phyloP scores from a whole-genome alignment of 305 asterid genomes.

The Fraxinus sp. region DNA sequence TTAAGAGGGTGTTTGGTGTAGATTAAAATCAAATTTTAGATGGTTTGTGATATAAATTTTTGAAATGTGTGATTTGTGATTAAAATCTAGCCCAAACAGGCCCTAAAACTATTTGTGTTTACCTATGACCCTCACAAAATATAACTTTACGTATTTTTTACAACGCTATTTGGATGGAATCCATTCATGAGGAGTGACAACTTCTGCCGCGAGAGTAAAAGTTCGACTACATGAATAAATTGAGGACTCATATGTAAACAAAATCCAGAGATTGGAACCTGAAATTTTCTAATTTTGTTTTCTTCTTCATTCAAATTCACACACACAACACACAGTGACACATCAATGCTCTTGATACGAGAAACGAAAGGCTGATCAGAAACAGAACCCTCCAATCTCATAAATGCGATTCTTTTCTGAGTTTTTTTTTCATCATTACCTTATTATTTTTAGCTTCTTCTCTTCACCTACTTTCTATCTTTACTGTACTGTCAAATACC shows the following conservation, averaged over 20 bases:
- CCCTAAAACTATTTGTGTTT: background rate
- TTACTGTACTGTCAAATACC: slow-evolving; percentile 22
- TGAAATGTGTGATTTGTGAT: no score
- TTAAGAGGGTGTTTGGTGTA: background rate
- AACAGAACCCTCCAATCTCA: slow-evolving; percentile 42
- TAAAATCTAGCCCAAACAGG: no score
- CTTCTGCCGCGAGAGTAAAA: background rate
- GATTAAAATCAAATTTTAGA: no score
- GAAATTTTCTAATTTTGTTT: background rate
- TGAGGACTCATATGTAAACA: background rate
- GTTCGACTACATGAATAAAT: background rate
- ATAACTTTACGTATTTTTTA: no score
- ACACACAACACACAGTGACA: slow-evolving; percentile 36
- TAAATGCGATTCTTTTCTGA: slow-evolving; percentile 47
- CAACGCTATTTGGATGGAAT: background rate
- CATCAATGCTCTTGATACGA: slow-evolving; percentile 55
- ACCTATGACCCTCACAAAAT: background rate
- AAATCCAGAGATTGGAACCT: background rate
- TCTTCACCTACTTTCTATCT: slow-evolving; percentile 41
- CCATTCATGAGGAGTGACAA: background rate
- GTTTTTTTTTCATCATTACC: slow-evolving; percentile 58
- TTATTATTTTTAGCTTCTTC: slow-evolving; percentile 63
- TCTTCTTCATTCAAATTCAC: slow-evolving; percentile 43
- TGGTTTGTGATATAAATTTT: no score
- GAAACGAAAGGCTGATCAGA: slow-evolving; percentile 36